Conservation (phyloP, 1,284 basidiomycete genomes). For the Xerocomus amazonicus region DNA sequence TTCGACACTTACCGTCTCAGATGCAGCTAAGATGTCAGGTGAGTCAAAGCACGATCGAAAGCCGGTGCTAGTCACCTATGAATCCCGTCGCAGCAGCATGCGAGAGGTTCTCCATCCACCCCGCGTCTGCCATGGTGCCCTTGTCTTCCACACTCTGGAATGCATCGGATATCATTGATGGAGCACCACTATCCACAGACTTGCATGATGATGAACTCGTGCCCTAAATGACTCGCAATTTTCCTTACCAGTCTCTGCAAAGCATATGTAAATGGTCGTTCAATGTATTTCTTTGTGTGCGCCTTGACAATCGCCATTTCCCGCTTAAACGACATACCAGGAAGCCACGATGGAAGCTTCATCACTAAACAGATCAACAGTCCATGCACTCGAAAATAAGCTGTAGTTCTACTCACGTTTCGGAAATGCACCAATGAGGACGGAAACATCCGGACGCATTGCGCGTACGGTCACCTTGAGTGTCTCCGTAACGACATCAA, state of each 20-base stretch:
- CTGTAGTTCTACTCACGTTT: conserved; percentile 9
- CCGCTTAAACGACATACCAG: conserved; percentile 20
- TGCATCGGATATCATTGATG: conserved; percentile 25
- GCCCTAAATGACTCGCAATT: neutral
- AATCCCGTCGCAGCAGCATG: conserved; percentile 23
- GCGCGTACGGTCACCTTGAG: conserved; percentile 8
- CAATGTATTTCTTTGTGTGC: conserved; percentile 15
- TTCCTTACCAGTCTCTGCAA: conserved; percentile 15
- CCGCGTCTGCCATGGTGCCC: neutral
- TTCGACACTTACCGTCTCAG: conserved; percentile 20
- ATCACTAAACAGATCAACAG: conserved; percentile 14
- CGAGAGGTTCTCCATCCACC: conserved; percentile 14
- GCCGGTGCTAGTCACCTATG: conserved; percentile 7
- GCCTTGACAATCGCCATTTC: conserved; percentile 10
- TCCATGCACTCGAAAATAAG: neutral
- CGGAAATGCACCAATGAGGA: conserved; percentile 23
- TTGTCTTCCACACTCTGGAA: conserved; percentile 11
- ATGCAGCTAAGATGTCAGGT: conserved; percentile 13
- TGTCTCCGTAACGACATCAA: conserved; percentile 7
- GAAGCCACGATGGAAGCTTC: conserved; percentile 21
- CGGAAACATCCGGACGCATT: conserved; percentile 22
- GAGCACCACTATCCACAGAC: conserved; percentile 8
- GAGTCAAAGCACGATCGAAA: neutral
- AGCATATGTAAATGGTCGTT: conserved; percentile 20
- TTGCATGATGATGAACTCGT: conserved; percentile 2